Percentiles rank a stretch among this genome's conserved stretches.
Conservation (phyloP, 371 early-diverging fungal species). For the Mycotypha africana region DNA sequence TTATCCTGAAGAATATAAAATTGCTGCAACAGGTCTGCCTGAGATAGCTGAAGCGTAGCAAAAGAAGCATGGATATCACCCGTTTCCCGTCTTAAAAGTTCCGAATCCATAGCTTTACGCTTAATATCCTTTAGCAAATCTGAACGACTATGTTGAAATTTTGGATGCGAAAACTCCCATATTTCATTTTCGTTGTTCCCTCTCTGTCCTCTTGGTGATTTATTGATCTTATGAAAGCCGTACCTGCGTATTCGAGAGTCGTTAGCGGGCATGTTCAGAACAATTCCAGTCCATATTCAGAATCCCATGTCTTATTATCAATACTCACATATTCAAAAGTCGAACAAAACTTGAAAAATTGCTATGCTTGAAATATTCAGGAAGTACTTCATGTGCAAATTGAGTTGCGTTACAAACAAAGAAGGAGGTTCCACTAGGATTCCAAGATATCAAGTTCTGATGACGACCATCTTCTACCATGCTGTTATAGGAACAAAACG, state of each 20-base stretch:
- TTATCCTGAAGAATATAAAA: constrained; percentile 58
- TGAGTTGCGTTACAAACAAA: constrained; percentile 80
- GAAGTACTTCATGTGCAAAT: constrained; percentile 77
- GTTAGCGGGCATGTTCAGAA: neutral
- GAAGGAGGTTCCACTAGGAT: constrained; percentile 77
- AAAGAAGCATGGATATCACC: constrained; percentile 64
- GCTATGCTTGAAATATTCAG: constrained; percentile 72
- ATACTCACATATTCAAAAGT: constrained; percentile 72
- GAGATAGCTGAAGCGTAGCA: constrained; percentile 60
- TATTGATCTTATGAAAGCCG: constrained; percentile 58
- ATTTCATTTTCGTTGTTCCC: constrained; percentile 60
- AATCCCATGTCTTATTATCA: too few relatives aligned
- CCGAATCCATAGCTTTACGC: constrained; percentile 66
- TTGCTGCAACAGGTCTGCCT: constrained; percentile 60
- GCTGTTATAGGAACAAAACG: constrained; percentile 22
- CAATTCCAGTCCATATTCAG: too few relatives aligned
- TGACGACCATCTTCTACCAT: constrained; percentile 73
- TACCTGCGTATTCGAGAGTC: constrained; percentile 23
- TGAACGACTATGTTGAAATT: constrained; percentile 39
- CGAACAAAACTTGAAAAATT: constrained; percentile 25
- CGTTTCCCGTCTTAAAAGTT: constrained; percentile 60
- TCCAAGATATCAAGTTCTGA: constrained; percentile 78
- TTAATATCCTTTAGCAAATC: constrained; percentile 39
- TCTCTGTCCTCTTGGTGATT: constrained; percentile 59
- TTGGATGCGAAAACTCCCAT: constrained; percentile 47